Conservation (phyloP, 1,284 basidiomycete species). For the Cutaneotrichosporon sp. region DNA sequence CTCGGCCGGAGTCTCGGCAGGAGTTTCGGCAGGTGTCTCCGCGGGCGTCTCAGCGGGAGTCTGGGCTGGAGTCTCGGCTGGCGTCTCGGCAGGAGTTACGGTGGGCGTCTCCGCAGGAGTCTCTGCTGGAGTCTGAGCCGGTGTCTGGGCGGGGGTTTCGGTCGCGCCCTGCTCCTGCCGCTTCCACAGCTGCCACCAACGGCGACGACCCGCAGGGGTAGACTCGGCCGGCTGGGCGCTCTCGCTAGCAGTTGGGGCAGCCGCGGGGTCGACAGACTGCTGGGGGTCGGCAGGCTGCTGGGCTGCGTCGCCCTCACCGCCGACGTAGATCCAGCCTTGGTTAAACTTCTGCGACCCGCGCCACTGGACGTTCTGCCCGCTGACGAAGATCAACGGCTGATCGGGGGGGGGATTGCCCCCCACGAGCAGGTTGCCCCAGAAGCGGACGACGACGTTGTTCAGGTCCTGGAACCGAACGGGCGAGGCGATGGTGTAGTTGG, state of each 20-base stretch:
- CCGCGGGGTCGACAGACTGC: neutral
- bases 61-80: no score
- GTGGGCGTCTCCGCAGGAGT: no score
- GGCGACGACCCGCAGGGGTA: no score
- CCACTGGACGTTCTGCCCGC: neutral
- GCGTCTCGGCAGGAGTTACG: no score
- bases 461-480: slow-evolving; percentile 7
- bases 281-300: neutral
- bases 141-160: no score
- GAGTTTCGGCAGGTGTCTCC: no score
- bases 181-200: no score
- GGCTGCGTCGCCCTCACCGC: neutral
- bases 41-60: no score
- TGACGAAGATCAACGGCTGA: neutral
- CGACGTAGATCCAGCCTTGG: neutral
- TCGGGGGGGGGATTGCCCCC: neutral
- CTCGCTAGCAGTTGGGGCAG: neutral
- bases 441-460: slow-evolving; percentile 4
- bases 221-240: neutral
- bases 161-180: no score
- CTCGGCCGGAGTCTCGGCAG: no score
- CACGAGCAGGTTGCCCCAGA: neutral
- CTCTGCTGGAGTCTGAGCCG: no score
- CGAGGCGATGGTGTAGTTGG: neutral
- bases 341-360: neutral